A percentile compares a stretch with the other conserved stretches of the same genome.
phyloP scores from a whole-genome alignment of 345 rosid genomes.

The Euphorbia lathyris region DNA sequence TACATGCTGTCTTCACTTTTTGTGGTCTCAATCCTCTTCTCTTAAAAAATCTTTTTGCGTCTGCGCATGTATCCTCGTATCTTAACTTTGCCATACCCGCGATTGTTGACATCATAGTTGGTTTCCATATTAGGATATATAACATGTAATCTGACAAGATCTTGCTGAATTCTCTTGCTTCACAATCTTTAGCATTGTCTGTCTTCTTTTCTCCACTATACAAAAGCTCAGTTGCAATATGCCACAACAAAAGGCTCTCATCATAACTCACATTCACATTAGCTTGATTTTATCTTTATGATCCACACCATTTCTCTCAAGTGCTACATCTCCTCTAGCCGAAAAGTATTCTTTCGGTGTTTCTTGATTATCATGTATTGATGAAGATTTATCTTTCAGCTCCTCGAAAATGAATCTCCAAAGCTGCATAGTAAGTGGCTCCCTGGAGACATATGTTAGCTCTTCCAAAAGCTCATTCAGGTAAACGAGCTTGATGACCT shows the following conservation, averaged over 20 bases:
- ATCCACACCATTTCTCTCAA: constrained; percentile 19
- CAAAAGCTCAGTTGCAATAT: constrained; percentile 56
- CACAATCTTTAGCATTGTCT: not conserved
- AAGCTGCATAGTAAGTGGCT: constrained; percentile 41
- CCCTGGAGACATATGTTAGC: constrained; percentile 29
- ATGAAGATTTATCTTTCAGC: constrained; percentile 35
- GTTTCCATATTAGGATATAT: constrained; percentile 51
- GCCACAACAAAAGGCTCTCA: constrained; percentile 39
- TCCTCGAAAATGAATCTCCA: constrained; percentile 51
- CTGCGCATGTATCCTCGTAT: constrained; percentile 45
- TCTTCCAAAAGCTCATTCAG: constrained; percentile 36
- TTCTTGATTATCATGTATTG: constrained; percentile 35
- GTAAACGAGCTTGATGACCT: constrained; percentile 25
- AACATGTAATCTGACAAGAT: constrained; percentile 56
- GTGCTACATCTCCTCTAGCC: constrained; percentile 57
- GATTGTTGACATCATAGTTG: constrained; percentile 44
- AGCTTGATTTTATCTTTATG: constrained; percentile 6
- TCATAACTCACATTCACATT: constrained; percentile 20
- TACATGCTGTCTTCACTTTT: constrained; percentile 18
- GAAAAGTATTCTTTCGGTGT: constrained; percentile 42
- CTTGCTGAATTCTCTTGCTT: constrained; percentile 35
- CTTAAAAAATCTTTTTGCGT: constrained; percentile 37
- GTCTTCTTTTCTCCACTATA: constrained; percentile 15
- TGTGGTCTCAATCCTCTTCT: constrained; percentile 14
- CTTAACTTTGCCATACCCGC: constrained; percentile 51